A percentile compares a stretch with the other conserved stretches of the same genome.
These are phyloP conservation scores for Triticum urartu DNA, from an alignment of 176 grass and related monocot genomes.

Conservation along the genomic window DNA sequence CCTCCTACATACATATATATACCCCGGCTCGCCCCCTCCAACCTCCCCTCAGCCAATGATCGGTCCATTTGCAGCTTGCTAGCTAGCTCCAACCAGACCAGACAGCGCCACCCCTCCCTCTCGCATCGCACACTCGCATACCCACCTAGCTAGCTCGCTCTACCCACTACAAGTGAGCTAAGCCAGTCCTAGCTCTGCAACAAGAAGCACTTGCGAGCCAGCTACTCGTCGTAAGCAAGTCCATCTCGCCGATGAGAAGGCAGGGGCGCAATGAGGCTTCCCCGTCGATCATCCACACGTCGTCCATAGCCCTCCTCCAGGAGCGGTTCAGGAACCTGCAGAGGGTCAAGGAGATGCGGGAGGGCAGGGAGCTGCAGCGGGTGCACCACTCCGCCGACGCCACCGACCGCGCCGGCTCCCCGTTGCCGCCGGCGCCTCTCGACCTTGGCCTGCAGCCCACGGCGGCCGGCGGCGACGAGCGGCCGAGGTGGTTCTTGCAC, in stretches of 20 bases:
- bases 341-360: constrained; percentile 87
- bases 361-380: constrained; percentile 68
- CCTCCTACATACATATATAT: constrained; percentile 39
- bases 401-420: background rate
- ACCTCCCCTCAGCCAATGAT: background rate
- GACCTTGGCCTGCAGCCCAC: background rate
- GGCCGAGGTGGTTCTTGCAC: constrained; percentile 77
- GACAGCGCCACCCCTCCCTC: background rate
- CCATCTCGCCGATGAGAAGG: constrained; percentile 54
- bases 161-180: constrained; percentile 1
- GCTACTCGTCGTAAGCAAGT: background rate
- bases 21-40: constrained; percentile 34
- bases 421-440: constrained; percentile 20
- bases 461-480: constrained; percentile 15
- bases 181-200: constrained; percentile 24
- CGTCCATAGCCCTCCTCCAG: constrained; percentile 93
- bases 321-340: constrained; percentile 95
- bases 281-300: constrained; percentile 57
- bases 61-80: background rate
- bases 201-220: constrained; percentile 30
- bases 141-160: background rate
- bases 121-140: constrained; percentile 19
- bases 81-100: constrained; percentile 21
- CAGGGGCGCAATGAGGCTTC: constrained; percentile 48
- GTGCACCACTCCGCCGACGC: constrained; percentile 18